These are phyloP conservation scores for Phytophthora megakarya DNA, from an alignment of 352 stramenopile genomes.

Conservation along the genomic window DNA sequence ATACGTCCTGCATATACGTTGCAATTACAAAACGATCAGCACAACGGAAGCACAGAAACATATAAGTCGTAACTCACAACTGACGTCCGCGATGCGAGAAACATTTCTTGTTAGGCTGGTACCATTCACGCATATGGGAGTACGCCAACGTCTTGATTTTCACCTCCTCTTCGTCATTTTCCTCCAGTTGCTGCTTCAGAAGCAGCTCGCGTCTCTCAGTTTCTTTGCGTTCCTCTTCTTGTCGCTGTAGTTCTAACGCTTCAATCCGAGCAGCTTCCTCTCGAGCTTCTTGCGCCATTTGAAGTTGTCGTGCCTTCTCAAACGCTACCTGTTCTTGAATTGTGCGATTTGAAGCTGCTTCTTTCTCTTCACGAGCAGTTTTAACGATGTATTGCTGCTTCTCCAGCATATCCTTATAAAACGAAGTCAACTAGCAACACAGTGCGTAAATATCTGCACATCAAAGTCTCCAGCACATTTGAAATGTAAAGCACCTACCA, in stretches of 20 bases:
- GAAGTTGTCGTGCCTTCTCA: conserved; percentile 19
- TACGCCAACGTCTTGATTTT: conserved; percentile 67
- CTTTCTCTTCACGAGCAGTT: conserved; percentile 29
- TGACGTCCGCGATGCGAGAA: conserved; percentile 61
- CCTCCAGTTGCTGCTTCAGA: conserved; percentile 44
- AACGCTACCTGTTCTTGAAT: conserved; percentile 28
- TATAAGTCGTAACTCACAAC: conserved; percentile 38
- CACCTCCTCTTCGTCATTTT: conserved; percentile 62
- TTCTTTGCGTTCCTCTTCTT: conserved; percentile 35
- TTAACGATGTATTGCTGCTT: conserved; percentile 34
- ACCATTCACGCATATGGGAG: conserved; percentile 61
- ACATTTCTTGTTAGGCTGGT: conserved; percentile 67
- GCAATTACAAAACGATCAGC: conserved; percentile 7
- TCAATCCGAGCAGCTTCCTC: conserved; percentile 34
- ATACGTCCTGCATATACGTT: conserved; percentile 45
- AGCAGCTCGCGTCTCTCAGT: conserved; percentile 29
- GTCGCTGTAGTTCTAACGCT: conserved; percentile 10
- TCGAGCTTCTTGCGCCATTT: conserved; percentile 23
- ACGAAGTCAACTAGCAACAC: conserved; percentile 37
- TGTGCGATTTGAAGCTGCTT: conserved; percentile 31
- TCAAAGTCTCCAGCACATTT: background rate
- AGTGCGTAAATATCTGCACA: background rate
- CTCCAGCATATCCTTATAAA: conserved; percentile 42
- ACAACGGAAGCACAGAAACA: background rate
- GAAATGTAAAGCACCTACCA: conserved; percentile 19